Evolutionary conservation across 1,284 basidiomycete species (phyloP), one percentile per base, ranked within the genome.

Genomic region (Pseudozyma tsukubaensis): DNA sequence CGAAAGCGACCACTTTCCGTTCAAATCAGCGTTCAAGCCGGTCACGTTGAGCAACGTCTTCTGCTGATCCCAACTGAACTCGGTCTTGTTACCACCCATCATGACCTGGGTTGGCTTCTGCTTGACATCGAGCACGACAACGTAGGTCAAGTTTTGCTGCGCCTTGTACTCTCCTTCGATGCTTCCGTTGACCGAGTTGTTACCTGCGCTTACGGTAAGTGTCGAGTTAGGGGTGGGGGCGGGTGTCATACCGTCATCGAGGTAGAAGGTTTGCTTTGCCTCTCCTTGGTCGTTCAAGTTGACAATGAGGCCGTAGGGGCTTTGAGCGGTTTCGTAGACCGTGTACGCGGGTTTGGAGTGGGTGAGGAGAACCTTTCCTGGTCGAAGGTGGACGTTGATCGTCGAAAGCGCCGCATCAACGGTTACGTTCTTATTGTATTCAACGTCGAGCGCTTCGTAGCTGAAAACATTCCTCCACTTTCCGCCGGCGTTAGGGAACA

Each of bases 391-490:
- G 3, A 79, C 77, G 48, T 79, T 77, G 74, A 80, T 78, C 1
- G 58, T 72, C 88, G 43, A 47, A 4, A 79, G 61, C 0, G 59
- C 58, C 6, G 78, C 78, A 0, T 58, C 66, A 16, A 91, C 86
- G 5, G 87, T 88, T 1, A 87, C 87, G 64, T 86, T 86, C 19
- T 76, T 78, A 19, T 86, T 86, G 11, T 80, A 50, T 8, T 85
- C 80, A 83, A 85, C 69, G 87, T 85, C 43, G 88, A 87, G 42
- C 9, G 86, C 86, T 37, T 88, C 86, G 77, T 91, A 90, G 0
- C 90, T 91, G 85, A 90, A 92, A 89, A 90, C 92, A 83, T 92
- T 91, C 56, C 90, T 88, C 91, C 91, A 93, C 60, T 57, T 66
- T 7, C 77, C 74, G 4, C 70, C 70, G 0, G 76, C 73, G 13